Evolutionary conservation across 2,329 filamentous ascomycete genomes (phyloP), one percentile per base, ranked within the genome.

Genomic region (Penicillium sp.): DNA sequence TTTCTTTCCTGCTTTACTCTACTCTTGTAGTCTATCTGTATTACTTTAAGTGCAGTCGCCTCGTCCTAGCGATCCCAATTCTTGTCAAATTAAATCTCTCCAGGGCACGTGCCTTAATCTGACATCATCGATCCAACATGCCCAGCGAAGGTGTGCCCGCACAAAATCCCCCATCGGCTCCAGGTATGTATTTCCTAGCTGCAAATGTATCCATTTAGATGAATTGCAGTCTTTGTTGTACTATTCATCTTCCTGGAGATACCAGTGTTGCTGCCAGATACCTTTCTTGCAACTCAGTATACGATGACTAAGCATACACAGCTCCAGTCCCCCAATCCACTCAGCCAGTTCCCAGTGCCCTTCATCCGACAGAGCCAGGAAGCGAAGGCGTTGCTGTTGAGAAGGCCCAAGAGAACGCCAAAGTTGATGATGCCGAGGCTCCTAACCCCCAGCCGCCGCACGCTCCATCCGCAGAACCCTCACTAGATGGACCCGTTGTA

Each of bases 111-210:
- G 44, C 39, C 37, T 19, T 48, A 45, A 48, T 54, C 49, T 64
- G 59, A 67, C 63, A 66, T 64, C 62, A 62, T 62, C 59, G 50
- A 61, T 60, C 45, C 55, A 64, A 50, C 55, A 73, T 73, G 71
- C 60, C 69, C 53, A 63, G 63, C 49, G 63, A 68, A 56, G 53
- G 49, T 31, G 56, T 51, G 33, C 44, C 49, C 35, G 47, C 39
- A 43, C 53, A 62, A 39, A 61, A 44, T 41, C 47, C 59, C 48
- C 29, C 61, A 55, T 16, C 56, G 48, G 56, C 53, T 52, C 45
- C 61, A 52, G 68, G 71, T 73, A 70, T 26, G 65, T 68, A 33
- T 24, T 54, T n/a, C 4, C 8, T 16, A 29, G 37, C 37, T 27
- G 11, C 14, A n/a, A 5, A 26, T 21, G 16, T 16, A 5, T 11